Base-by-base conservation (phyloP, 805 yeast genomes). In the Nakazawaea ishiwadae region DNA sequence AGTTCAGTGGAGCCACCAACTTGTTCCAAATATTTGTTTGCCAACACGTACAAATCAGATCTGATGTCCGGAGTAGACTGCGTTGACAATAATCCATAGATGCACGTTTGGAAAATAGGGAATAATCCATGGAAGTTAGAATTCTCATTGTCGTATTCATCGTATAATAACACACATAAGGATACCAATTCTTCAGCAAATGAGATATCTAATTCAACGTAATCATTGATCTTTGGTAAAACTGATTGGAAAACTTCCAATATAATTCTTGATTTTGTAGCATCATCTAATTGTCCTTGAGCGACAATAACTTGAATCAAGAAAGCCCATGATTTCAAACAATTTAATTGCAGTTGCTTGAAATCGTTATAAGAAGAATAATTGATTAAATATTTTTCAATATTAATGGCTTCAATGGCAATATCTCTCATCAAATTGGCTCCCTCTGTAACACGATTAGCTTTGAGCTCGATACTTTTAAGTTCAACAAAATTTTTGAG, bases 261-360 rank as follows among this genome's bases (percentile, higher is more conserved):
- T 40, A 88, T 78, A 52, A 91, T 83, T 29, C 76, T 72, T 0
- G 78, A 67, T 36, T 81, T 67, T n/a, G 62, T 59, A 7, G 61
- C 52, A 0, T 69, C 53, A 5, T 66, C 59, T 42, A 79, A 59
- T n/a, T 64, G 65, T 8, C 78, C 79, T 57, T 81, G 89, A 4
- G 78, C 68, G 4, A 86, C 78, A 34, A 87, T 61, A 3, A 88
- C 77, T 47, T 88, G 87, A 18, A 87, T 79, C 37, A 90, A 59
- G 49, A 81, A 82, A 17, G 81, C 80, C 98, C 98, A 91, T 0
- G 95, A 75, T 53, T 81, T 87, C 21, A 91, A 62, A 44, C 82
- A 77, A 11, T 71, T 62, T 35, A 83, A 62, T 46, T 84, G 93
- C 7, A 68, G 64, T 1, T 68, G 57, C 46, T 70, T 70, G 49